Percentiles rank a stretch among this genome's conserved stretches.
These are phyloP conservation scores for Clarireedia monteithiana DNA, from an alignment of 2,329 filamentous ascomycete species.

Conservation along the genomic window DNA sequence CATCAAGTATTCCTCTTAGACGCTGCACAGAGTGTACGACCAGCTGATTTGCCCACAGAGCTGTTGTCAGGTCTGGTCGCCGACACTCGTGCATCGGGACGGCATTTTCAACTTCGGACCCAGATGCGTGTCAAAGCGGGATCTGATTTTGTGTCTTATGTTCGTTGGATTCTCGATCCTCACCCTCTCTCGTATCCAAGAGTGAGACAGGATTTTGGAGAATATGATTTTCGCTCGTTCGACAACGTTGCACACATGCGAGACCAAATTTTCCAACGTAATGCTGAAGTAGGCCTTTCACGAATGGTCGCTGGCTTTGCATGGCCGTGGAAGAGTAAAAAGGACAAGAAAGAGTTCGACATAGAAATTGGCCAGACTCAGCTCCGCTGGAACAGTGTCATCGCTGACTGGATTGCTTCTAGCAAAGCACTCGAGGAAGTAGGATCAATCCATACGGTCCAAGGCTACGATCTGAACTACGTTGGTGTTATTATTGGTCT, in stretches of 20 bases:
- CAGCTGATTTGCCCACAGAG: constrained; percentile 11
- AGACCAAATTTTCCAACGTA: constrained; percentile 11
- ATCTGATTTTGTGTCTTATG: constrained; percentile 12
- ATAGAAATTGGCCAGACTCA: constrained; percentile 12
- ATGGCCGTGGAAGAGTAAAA: constrained; percentile 9
- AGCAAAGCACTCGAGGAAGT: constrained; percentile 12
- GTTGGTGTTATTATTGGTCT: constrained; percentile 13
- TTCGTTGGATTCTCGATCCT: constrained; percentile 13
- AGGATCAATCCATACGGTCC: constrained; percentile 13
- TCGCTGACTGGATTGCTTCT: constrained; percentile 11
- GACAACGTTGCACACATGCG: constrained; percentile 12
- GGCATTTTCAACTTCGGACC: constrained; percentile 14
- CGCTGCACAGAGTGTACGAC: constrained; percentile 13
- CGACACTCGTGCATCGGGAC: constrained; percentile 10
- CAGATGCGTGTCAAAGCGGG: constrained; percentile 13
- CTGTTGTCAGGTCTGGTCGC: constrained; percentile 10
- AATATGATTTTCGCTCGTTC: constrained; percentile 13
- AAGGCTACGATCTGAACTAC: constrained; percentile 13
- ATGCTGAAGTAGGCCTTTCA: constrained; percentile 11
- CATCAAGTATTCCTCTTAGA: constrained; percentile 13
- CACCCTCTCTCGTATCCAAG: constrained; percentile 8
- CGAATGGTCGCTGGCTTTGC: constrained; percentile 12
- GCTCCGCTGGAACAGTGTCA: constrained; percentile 10
- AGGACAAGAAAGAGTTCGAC: constrained; percentile 10
- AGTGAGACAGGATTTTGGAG: constrained; percentile 11